Conservation (phyloP, 2,329 filamentous ascomycete species). For the Exophiala spinifera region DNA sequence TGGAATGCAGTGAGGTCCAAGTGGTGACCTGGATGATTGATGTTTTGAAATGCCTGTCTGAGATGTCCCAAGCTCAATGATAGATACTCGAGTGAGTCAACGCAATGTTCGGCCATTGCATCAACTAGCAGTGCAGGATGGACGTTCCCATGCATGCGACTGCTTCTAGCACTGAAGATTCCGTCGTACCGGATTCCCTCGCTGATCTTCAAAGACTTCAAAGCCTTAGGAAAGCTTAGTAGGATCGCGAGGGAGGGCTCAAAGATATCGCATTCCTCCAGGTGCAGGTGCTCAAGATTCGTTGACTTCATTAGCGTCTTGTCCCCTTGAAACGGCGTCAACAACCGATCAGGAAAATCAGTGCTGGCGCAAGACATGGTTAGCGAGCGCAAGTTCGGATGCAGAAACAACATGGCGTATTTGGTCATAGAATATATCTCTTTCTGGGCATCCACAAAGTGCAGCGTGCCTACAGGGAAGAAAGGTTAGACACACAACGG, state of each 20-base stretch:
- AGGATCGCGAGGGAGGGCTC: slow-evolving; percentile 22
- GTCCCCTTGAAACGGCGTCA: slow-evolving; percentile 19
- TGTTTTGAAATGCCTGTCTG: slow-evolving; percentile 17
- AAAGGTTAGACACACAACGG: neutral
- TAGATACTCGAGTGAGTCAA: slow-evolving; percentile 23
- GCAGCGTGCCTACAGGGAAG: slow-evolving; percentile 21
- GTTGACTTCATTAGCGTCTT: slow-evolving; percentile 21
- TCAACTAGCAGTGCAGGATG: slow-evolving; percentile 23
- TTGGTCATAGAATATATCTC: slow-evolving; percentile 28
- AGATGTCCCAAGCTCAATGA: slow-evolving; percentile 25
- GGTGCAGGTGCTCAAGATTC: slow-evolving; percentile 25
- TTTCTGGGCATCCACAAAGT: slow-evolving; percentile 28
- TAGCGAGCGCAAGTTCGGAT: slow-evolving; percentile 26
- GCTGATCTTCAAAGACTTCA: slow-evolving; percentile 29
- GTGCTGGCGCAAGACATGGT: slow-evolving; percentile 31
- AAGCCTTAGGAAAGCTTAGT: slow-evolving; percentile 24
- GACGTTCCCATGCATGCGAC: slow-evolving; percentile 28
- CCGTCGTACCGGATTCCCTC: slow-evolving; percentile 29
- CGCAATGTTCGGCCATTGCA: slow-evolving; percentile 21
- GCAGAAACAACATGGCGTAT: slow-evolving; percentile 29
- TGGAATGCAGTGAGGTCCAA: slow-evolving; percentile 23
- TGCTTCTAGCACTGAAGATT: slow-evolving; percentile 23
- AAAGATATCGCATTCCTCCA: slow-evolving; percentile 30
- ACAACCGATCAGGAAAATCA: slow-evolving; percentile 21
- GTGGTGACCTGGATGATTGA: slow-evolving; percentile 22